phyloP scores from a whole-genome alignment of 2,329 filamentous ascomycete genomes.

The Coniosporium tulheliwenetii region DNA sequence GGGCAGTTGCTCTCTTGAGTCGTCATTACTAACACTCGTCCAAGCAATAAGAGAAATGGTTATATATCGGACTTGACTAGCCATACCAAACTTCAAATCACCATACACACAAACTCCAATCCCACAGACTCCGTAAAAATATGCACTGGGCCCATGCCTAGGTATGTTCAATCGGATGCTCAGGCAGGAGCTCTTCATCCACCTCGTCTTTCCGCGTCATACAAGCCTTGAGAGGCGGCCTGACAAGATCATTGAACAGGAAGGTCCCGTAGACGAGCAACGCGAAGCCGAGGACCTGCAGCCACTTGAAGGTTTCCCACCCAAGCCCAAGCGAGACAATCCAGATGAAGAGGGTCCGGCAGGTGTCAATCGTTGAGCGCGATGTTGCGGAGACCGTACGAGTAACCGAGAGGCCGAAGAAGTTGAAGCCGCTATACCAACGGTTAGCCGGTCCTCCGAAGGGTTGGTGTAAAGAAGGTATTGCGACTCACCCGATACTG shows the following conservation, averaged over 20 bases:
- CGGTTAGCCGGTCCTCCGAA: background rate
- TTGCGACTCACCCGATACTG: constrained; percentile 65
- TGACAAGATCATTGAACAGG: constrained; percentile 87
- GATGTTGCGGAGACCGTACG: constrained; percentile 80
- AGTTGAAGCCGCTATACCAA: constrained; percentile 72
- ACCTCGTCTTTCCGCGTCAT: background rate
- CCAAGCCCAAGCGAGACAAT: constrained; percentile 80
- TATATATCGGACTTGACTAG: too few relatives aligned
- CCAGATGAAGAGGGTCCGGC: constrained; percentile 96
- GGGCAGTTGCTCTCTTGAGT: too few relatives aligned
- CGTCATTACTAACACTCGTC: too few relatives aligned
- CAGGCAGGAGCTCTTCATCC: background rate
- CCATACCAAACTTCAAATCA: too few relatives aligned
- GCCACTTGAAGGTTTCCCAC: constrained; percentile 96
- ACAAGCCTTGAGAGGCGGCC: constrained; percentile 28
- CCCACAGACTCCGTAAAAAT: too few relatives aligned
- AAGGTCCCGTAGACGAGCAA: constrained; percentile 93
- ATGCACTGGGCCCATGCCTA: too few relatives aligned
- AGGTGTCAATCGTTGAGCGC: constrained; percentile 92
- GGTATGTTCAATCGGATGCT: background rate
- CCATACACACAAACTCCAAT: too few relatives aligned
- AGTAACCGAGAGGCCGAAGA: constrained; percentile 91
- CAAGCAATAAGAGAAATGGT: too few relatives aligned
- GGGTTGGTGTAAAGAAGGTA: constrained; percentile 4
- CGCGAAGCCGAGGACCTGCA: constrained; percentile 79